Conservation (phyloP, 2,329 filamentous ascomycete species). For the Microcyclospora tardicrescens region DNA sequence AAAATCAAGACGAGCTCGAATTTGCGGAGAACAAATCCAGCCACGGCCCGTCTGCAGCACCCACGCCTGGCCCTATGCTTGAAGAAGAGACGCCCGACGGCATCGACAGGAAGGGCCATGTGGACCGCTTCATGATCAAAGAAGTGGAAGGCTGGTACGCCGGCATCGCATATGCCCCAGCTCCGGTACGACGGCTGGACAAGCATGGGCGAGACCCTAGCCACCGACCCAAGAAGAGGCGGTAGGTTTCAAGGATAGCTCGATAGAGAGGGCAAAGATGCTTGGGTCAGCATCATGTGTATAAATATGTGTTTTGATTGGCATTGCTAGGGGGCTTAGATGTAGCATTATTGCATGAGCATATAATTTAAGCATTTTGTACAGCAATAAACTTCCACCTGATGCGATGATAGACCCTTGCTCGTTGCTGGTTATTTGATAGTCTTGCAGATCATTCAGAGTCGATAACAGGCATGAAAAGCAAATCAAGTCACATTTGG, state of each 20-base stretch:
- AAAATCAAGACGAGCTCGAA: constrained; percentile 70
- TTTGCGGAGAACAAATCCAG: constrained; percentile 47
- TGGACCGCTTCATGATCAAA: constrained; percentile 43
- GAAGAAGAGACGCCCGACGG: constrained; percentile 29
- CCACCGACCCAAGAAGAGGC: constrained; percentile 23
- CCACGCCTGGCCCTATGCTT: constrained; percentile 18
- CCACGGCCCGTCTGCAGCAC: constrained; percentile 28
- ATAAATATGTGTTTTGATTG: no score
- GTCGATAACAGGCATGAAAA: no score
- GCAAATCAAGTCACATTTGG: no score
- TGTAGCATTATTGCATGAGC: no score
- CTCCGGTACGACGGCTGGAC: constrained; percentile 21
- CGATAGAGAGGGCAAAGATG: no score
- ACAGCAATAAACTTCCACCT: no score
- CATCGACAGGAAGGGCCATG: constrained; percentile 51
- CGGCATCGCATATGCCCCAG: constrained; percentile 23
- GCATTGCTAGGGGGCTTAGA: no score
- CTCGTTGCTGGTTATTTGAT: no score
- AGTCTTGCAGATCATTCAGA: no score
- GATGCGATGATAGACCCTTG: no score
- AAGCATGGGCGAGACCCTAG: constrained; percentile 24
- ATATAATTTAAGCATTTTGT: no score
- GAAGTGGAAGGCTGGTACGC: constrained; percentile 11
- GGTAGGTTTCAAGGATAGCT: constrained; percentile 5
- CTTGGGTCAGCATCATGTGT: no score